phyloP scores from a whole-genome alignment of 805 yeast genomes.

The Saccharomycopsis oosterbeekiorum region DNA sequence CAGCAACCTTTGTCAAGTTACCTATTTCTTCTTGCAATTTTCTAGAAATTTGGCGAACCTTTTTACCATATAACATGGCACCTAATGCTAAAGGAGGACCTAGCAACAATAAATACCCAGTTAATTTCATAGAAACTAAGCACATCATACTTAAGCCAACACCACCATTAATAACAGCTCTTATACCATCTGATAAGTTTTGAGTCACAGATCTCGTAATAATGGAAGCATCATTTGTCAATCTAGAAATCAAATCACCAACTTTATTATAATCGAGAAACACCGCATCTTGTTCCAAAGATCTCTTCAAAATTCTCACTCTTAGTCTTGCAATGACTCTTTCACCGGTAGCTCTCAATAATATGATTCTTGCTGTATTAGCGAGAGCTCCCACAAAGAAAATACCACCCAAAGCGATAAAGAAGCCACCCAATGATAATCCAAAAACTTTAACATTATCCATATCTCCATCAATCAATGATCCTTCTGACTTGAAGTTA shows the following conservation, averaged over 20 bases:
- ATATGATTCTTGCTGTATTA: constrained; percentile 69
- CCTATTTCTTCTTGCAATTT: constrained; percentile 80
- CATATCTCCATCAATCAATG: constrained; percentile 24
- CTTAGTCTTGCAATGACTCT: constrained; percentile 77
- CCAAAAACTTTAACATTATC: constrained; percentile 40
- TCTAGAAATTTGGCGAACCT: constrained; percentile 64
- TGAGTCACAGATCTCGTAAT: constrained; percentile 81
- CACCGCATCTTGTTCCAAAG: constrained; percentile 77
- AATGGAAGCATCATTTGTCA: constrained; percentile 81
- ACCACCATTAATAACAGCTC: constrained; percentile 71
- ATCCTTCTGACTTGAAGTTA: constrained; percentile 4
- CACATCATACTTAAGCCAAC: constrained; percentile 92
- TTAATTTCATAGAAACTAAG: constrained; percentile 70
- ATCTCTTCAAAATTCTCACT: constrained; percentile 62
- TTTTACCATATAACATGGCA: constrained; percentile 74
- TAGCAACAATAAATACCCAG: constrained; percentile 68
- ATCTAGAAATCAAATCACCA: constrained; percentile 83
- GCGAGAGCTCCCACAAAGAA: constrained; percentile 70
- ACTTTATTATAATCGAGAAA: constrained; percentile 84
- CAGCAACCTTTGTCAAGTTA: constrained; percentile 77
- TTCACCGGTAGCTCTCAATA: constrained; percentile 76
- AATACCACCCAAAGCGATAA: constrained; percentile 46
- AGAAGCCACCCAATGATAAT: constrained; percentile 53
- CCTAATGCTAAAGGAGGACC: constrained; percentile 78
- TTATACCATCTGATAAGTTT: constrained; percentile 84